A percentile compares a stretch with the other conserved stretches of the same genome.
Evolutionary conservation across 495 filamentous ascomycete species (phyloP).

Genomic region (Neurospora terricola): DNA sequence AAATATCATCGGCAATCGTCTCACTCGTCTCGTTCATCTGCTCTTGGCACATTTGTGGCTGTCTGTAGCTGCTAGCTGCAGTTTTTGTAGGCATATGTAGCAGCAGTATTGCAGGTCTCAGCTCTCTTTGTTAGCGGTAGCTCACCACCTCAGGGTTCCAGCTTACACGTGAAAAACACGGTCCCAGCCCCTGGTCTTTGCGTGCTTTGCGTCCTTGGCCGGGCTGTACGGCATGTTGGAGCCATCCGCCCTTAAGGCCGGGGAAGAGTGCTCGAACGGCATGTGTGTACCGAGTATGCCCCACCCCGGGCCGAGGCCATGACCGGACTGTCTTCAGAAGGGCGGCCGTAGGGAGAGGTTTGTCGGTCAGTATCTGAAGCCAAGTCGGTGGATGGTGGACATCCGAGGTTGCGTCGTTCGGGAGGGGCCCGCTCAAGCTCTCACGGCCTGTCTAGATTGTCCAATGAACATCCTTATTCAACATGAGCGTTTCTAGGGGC

Average conservation of each 20-base stretch:
- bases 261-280: background rate
- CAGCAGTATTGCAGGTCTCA: background rate
- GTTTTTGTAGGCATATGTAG: background rate
- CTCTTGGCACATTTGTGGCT: background rate
- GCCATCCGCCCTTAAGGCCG: background rate
- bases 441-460: background rate
- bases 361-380: background rate
- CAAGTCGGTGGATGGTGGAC: background rate
- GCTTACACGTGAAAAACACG: background rate
- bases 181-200: background rate
- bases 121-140: background rate
- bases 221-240: background rate
- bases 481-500: background rate
- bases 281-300: background rate
- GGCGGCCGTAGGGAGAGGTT: background rate
- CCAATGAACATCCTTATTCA: background rate
- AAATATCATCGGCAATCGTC: background rate
- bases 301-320: background rate
- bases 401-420: background rate
- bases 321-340: background rate
- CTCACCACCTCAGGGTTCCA: background rate
- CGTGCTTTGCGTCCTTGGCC: background rate
- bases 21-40: background rate
- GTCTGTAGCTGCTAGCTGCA: background rate
- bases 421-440: background rate